Conservation (phyloP, 768 basidiomycete species). For the Suillus americanus region DNA sequence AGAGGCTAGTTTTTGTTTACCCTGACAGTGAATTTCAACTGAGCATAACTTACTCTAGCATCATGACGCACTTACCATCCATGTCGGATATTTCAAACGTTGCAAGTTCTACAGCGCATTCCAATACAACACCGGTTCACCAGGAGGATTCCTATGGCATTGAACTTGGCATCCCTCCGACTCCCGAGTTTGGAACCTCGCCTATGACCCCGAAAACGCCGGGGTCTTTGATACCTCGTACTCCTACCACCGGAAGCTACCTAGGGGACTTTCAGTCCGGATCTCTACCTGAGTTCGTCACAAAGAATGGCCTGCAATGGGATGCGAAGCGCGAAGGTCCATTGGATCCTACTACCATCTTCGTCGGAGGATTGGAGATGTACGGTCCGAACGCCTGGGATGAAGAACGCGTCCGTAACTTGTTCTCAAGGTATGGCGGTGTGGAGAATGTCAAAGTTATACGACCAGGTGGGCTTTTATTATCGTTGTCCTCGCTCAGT, state of each 20-base stretch:
- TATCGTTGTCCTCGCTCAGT: not conserved
- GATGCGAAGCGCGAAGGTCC: conserved; percentile 29
- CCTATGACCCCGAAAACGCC: conserved; percentile 53
- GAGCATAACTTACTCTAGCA: not conserved
- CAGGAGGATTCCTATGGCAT: conserved; percentile 29
- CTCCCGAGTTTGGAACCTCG: conserved; percentile 46
- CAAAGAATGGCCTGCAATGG: conserved; percentile 22
- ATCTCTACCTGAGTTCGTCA: conserved; percentile 25
- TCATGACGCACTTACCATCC: not conserved
- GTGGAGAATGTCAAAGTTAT: conserved; percentile 67
- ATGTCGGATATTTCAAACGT: conserved; percentile 11
- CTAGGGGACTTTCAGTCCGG: conserved; percentile 31
- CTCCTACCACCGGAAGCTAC: conserved; percentile 43
- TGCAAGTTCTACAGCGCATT: conserved; percentile 7
- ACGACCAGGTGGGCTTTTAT: conserved; percentile 52
- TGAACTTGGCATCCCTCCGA: conserved; percentile 36
- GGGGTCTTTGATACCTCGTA: conserved; percentile 46
- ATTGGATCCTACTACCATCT: conserved; percentile 67
- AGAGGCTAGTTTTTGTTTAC: not conserved
- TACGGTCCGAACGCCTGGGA: conserved; percentile 66
- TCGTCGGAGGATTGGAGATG: conserved; percentile 75
- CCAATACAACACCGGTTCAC: conserved; percentile 26
- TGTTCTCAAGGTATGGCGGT: conserved; percentile 66
- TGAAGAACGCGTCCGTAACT: conserved; percentile 54
- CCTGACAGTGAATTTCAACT: not conserved